These are phyloP conservation scores for Macrophomina phaseolina DNA, from an alignment of 2,329 filamentous ascomycete species.

Conservation along the genomic window DNA sequence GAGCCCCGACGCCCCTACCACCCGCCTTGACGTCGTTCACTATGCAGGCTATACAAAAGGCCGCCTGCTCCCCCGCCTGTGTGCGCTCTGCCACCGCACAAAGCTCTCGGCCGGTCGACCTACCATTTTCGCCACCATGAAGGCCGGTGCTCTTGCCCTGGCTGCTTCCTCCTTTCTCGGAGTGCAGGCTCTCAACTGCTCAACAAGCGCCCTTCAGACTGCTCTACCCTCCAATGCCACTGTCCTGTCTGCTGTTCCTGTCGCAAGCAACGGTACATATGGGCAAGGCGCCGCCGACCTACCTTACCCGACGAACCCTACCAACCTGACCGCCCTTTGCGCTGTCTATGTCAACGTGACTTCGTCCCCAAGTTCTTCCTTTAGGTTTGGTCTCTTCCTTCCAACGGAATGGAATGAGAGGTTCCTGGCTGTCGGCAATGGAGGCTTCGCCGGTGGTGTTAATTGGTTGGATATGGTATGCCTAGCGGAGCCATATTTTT, in stretches of 20 bases:
- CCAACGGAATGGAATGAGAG: constrained; percentile 47
- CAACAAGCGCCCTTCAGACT: constrained; percentile 40
- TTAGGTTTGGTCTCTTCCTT: constrained; percentile 47
- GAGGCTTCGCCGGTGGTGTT: constrained; percentile 55
- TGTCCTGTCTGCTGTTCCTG: constrained; percentile 42
- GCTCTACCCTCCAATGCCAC: constrained; percentile 43
- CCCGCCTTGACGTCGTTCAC: neutral
- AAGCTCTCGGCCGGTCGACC: constrained; percentile 3
- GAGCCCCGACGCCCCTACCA: neutral
- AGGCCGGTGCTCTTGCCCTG: constrained; percentile 2
- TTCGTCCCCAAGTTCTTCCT: constrained; percentile 42
- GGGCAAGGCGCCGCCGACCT: constrained; percentile 44
- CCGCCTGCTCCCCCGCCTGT: neutral
- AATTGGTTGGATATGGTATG: constrained; percentile 56
- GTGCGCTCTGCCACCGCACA: neutral
- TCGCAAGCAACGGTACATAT: constrained; percentile 47
- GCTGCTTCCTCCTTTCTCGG: constrained; percentile 7
- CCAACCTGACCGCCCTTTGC: constrained; percentile 45
- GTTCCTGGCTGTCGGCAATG: constrained; percentile 51
- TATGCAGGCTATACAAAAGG: constrained; percentile 10
- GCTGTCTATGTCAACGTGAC: constrained; percentile 46
- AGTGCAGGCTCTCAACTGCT: constrained; percentile 40
- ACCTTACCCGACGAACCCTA: constrained; percentile 49
- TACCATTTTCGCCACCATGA: constrained; percentile 18
- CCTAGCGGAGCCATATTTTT: neutral